Evolutionary conservation across 805 yeast species (phyloP).

Genomic region (Kuraishia floccosa): DNA sequence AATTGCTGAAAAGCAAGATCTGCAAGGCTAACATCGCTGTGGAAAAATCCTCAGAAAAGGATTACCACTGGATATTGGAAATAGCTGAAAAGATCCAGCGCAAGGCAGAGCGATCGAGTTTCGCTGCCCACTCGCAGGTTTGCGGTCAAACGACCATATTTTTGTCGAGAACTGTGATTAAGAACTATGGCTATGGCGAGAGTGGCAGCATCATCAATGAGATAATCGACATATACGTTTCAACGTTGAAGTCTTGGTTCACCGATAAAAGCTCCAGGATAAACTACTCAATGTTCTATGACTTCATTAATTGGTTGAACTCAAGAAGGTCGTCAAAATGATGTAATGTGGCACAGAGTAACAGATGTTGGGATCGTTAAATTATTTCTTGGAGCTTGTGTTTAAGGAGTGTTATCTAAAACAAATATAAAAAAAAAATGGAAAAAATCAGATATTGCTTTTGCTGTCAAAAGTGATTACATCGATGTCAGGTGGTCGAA

Average conservation of each 20-base stretch:
- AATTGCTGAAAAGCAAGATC: conserved; percentile 49
- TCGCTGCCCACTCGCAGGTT: conserved; percentile 40
- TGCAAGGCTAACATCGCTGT: conserved; percentile 29
- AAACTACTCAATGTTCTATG: conserved; percentile 52
- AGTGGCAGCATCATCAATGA: conserved; percentile 18
- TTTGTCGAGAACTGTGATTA: conserved; percentile 43
- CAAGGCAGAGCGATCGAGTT: conserved; percentile 27
- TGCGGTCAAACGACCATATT: conserved; percentile 59
- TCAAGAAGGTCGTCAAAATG: too few species aligned
- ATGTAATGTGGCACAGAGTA: too few species aligned
- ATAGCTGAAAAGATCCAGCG: conserved; percentile 30
- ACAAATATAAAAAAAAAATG: too few species aligned
- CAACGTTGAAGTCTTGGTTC: conserved; percentile 53
- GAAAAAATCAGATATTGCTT: too few species aligned
- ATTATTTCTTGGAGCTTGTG: too few species aligned
- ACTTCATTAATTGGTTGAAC: conserved; percentile 70
- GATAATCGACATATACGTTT: conserved; percentile 45
- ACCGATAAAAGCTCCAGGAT: conserved; percentile 30
- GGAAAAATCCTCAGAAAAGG: background rate
- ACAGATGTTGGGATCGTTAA: too few species aligned
- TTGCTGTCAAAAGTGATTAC: too few species aligned
- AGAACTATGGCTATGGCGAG: conserved; percentile 19
- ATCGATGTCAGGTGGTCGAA: too few species aligned
- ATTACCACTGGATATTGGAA: conserved; percentile 12
- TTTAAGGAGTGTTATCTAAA: too few species aligned